Conservation (phyloP, 768 basidiomycete species). For the Rhizopogon roseolus region DNA sequence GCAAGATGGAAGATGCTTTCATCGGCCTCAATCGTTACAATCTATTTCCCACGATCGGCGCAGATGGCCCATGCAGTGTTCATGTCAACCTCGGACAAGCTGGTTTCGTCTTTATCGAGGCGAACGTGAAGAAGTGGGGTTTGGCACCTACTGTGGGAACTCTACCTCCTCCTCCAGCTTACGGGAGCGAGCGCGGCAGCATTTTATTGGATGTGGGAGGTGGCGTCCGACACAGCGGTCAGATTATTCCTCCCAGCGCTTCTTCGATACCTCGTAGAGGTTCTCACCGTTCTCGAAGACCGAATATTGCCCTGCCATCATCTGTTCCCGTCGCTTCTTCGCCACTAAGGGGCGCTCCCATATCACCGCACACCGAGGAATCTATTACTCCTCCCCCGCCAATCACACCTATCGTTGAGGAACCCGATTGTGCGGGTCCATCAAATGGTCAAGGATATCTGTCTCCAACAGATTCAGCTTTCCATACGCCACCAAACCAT, state of each 20-base stretch:
- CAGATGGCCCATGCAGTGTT: slow-evolving; percentile 92
- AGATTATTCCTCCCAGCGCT: slow-evolving; percentile 37
- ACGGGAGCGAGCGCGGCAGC: slow-evolving; percentile 94
- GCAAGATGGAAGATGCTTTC: slow-evolving; percentile 95
- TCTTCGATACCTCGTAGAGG: slow-evolving; percentile 41
- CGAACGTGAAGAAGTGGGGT: slow-evolving; percentile 99
- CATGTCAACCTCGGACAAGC: slow-evolving; percentile 98
- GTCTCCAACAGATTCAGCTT: slow-evolving; percentile 61
- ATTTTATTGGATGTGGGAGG: slow-evolving; percentile 88
- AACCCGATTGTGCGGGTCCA: slow-evolving; percentile 45
- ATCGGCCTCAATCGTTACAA: slow-evolving; percentile 87
- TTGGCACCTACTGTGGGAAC: slow-evolving; percentile 96
- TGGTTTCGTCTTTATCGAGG: slow-evolving; percentile 98
- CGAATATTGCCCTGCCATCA: slow-evolving; percentile 35
- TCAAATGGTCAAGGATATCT: slow-evolving; percentile 49
- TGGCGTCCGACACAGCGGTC: slow-evolving; percentile 27
- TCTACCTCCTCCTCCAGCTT: slow-evolving; percentile 94
- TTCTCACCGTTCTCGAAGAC: slow-evolving; percentile 57
- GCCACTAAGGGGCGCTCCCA: slow-evolving; percentile 53
- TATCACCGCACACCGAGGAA: slow-evolving; percentile 38
- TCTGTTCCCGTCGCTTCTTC: slow-evolving; percentile 51
- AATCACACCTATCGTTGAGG: slow-evolving; percentile 77
- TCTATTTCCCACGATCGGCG: slow-evolving; percentile 95
- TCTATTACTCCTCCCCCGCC: slow-evolving; percentile 55
- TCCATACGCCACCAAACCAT: slow-evolving; percentile 47